Percentiles rank a stretch among this genome's conserved stretches.
Evolutionary conservation across 2,329 filamentous ascomycete species (phyloP).

Genomic region (Fusarium penzigii): DNA sequence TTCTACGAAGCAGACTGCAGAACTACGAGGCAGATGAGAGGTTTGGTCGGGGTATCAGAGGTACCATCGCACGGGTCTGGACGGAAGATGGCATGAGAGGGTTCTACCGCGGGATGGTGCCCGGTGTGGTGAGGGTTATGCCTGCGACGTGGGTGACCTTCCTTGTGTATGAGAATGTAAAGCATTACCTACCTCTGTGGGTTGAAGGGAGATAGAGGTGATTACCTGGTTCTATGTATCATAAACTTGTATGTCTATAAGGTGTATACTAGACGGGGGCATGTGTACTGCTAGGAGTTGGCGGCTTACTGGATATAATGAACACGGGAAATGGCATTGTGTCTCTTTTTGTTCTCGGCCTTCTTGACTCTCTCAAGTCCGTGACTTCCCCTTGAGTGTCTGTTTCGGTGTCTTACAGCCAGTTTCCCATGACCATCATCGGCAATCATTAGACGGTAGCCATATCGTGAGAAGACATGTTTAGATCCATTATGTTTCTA

Average conservation of each 20-base stretch:
- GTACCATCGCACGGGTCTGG: conserved; percentile 76
- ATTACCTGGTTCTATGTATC: not conserved
- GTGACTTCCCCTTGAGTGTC: no score
- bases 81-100: conserved; percentile 75
- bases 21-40: conserved; percentile 77
- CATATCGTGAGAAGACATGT: no score
- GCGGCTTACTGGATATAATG: no score
- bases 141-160: conserved; percentile 97
- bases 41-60: conserved; percentile 70
- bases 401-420: no score
- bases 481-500: no score
- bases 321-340: no score
- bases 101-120: conserved; percentile 89
- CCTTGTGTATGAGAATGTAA: conserved; percentile 93
- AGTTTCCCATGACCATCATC: no score
- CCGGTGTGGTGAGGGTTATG: conserved; percentile 86
- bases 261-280: no score
- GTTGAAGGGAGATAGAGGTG: conserved; percentile 8
- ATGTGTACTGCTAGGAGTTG: no score
- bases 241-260: not conserved
- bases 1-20: conserved; percentile 84
- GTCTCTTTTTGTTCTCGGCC: no score
- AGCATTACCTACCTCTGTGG: conserved; percentile 63
- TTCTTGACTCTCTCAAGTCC: no score
- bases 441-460: no score